phyloP scores from a whole-genome alignment of 1,139 yeast genomes.

The Yamadazyma dushanensis region DNA sequence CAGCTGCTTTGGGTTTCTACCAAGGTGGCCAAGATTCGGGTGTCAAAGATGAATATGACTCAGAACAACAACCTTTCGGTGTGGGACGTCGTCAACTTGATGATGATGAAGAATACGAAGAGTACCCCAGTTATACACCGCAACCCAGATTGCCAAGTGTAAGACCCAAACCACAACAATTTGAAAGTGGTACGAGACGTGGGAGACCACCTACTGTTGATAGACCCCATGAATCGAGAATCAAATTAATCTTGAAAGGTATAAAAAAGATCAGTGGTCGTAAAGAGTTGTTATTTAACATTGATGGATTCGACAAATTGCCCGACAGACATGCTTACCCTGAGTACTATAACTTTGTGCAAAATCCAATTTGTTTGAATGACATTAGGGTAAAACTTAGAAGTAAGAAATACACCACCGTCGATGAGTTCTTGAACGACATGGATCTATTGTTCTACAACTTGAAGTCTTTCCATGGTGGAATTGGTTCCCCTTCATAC shows the following conservation, averaged over 20 bases:
- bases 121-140: conserved; percentile 20
- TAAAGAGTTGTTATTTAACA: conserved; percentile 35
- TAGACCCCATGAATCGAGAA: conserved; percentile 89
- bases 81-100: conserved; percentile 16
- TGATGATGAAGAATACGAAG: conserved; percentile 38
- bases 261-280: conserved; percentile 71
- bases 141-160: conserved; percentile 8
- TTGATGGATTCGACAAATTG: conserved; percentile 62
- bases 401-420: conserved; percentile 75
- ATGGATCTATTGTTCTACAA: conserved; percentile 74
- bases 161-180: conserved; percentile 5
- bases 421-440: conserved; percentile 76
- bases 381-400: conserved; percentile 82
- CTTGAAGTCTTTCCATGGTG: conserved; percentile 60
- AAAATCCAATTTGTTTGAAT: conserved; percentile 77
- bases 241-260: conserved; percentile 79
- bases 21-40: conserved; percentile 3
- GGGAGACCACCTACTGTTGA: conserved; percentile 97
- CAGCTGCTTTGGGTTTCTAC: conserved; percentile 2
- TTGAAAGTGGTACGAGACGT: conserved; percentile 68
- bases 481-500: conserved; percentile 57
- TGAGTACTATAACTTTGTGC: conserved; percentile 63
- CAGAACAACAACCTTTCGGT: neutral
- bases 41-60: conserved; percentile 23
- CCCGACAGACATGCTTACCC: conserved; percentile 69